Conservation (phyloP, 306 rosid genomes). For the Oemleria cerasiformis region DNA sequence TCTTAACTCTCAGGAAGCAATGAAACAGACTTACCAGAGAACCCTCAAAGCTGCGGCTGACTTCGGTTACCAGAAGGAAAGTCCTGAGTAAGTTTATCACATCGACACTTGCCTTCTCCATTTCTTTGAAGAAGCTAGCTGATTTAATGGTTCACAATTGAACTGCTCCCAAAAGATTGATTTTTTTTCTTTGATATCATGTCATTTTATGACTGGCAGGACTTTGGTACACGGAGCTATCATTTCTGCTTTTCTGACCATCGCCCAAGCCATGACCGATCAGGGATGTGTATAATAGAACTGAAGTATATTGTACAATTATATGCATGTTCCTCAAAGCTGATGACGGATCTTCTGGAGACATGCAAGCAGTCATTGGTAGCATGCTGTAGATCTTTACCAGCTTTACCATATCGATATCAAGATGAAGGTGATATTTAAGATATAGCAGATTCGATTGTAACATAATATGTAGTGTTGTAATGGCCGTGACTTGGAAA, state of each 20-base stretch:
- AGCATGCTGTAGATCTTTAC: conserved; percentile 22
- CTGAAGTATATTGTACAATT: conserved; percentile 10
- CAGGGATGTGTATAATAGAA: conserved; percentile 92
- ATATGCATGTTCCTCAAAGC: conserved; percentile 22
- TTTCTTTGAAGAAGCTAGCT: neutral
- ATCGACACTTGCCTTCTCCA: neutral
- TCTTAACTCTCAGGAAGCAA: conserved; percentile 64
- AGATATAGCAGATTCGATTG: conserved; percentile 35
- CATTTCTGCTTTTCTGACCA: conserved; percentile 80
- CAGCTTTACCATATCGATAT: neutral
- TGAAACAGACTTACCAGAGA: conserved; percentile 92
- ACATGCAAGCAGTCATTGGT: conserved; percentile 8
- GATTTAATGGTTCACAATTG: neutral
- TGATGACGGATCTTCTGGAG: conserved; percentile 12
- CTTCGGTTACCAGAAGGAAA: conserved; percentile 84
- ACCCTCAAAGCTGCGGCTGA: conserved; percentile 79
- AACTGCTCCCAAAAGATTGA: neutral
- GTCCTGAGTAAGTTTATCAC: conserved; percentile 75
- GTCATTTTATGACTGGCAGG: conserved; percentile 35
- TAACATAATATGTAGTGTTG: conserved; percentile 44
- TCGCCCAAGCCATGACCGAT: conserved; percentile 97
- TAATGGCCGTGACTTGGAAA: conserved; percentile 26
- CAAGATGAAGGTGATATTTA: conserved; percentile 6
- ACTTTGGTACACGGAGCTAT: conserved; percentile 88
- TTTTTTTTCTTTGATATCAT: neutral